phyloP scores from a whole-genome alignment of 352 stramenopile genomes.

The Globisporangium spinosum region DNA sequence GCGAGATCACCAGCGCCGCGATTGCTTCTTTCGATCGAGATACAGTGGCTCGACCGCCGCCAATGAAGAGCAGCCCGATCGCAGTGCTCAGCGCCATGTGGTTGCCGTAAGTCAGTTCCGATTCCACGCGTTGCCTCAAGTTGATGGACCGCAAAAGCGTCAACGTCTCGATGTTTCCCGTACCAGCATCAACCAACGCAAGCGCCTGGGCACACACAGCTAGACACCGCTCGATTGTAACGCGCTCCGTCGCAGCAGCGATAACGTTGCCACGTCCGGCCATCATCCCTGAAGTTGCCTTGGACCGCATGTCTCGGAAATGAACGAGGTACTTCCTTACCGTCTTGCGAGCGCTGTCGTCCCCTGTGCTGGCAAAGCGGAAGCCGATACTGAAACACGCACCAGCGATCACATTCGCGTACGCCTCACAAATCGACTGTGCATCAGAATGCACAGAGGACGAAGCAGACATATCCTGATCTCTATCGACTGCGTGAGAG shows the following conservation, averaged over 20 bases:
- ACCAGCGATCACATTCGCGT: slow-evolving; percentile 93
- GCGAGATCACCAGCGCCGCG: slow-evolving; percentile 91
- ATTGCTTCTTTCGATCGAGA: slow-evolving; percentile 88
- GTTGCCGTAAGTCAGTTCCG: slow-evolving; percentile 91
- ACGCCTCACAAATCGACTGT: slow-evolving; percentile 91
- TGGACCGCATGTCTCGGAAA: slow-evolving; percentile 70
- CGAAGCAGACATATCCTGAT: neutral
- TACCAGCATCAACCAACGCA: slow-evolving; percentile 95
- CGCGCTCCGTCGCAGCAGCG: slow-evolving; percentile 64
- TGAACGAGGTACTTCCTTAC: slow-evolving; percentile 65
- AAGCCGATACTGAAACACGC: slow-evolving; percentile 95
- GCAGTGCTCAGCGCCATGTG: slow-evolving; percentile 94
- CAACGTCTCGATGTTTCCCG: slow-evolving; percentile 92
- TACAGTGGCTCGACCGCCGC: slow-evolving; percentile 92
- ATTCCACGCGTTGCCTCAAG: slow-evolving; percentile 70
- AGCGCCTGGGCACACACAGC: slow-evolving; percentile 89
- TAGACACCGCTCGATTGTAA: slow-evolving; percentile 93
- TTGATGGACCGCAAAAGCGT: slow-evolving; percentile 88
- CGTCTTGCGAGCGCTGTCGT: slow-evolving; percentile 47
- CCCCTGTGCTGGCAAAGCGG: slow-evolving; percentile 90
- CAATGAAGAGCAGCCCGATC: slow-evolving; percentile 96
- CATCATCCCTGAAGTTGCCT: slow-evolving; percentile 27
- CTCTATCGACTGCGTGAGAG: slow-evolving; percentile 6
- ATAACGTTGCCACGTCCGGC: slow-evolving; percentile 36
- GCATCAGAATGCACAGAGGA: slow-evolving; percentile 60